Base-by-base conservation (phyloP, 192 early-diverging fungal species). In the Gigaspora rosea region DNA sequence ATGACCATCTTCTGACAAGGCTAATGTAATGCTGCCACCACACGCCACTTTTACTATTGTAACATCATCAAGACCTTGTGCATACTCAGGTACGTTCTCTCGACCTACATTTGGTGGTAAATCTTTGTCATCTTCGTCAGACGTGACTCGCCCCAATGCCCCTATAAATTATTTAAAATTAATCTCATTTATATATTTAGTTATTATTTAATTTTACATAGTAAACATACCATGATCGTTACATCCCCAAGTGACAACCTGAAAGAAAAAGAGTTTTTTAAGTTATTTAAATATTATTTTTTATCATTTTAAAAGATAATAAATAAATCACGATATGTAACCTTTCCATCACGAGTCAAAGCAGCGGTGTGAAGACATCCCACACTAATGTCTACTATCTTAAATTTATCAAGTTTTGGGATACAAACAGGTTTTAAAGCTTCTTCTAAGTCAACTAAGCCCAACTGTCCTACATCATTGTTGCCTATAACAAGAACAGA, bases 11-110 rank as follows among this genome's bases (percentile, higher is more conserved):
- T 89, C 88, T 3, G 91, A 87, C 56, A 97, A 81, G 8, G 92
- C 94, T n/a, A 94, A 88, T 12, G 93, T 90, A 18, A 93, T 85
- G 0, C 93, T 94, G 70, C 95, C 95, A 47, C 95, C 94, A 83
- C 94, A 95, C 10, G 90, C 93, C 2, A 94, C 89, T 32, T 91
- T 87, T 46, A 92, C 87, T 35, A 98, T 84, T 35, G 85, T 85
- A 36, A 93, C 88, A 56, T 80, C 80, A 59, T 97, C 93, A 63
- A 96, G 85, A 13, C 90, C 94, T 41, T 90, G 88, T 15, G 92
- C 89, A 7, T 82, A 83, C 46, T 73, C 82, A 9, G 95, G 92
- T n/a, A 80, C 84, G 47, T 86, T 91, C 54, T 96, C 94, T 41
- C 41, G 0, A 7, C 41, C 41, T 41, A 41, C 41, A 41, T 41